Percentiles rank a stretch among this genome's conserved stretches.
Conservation (phyloP, 1,139 yeast genomes). For the Geotrichum restrictum region DNA sequence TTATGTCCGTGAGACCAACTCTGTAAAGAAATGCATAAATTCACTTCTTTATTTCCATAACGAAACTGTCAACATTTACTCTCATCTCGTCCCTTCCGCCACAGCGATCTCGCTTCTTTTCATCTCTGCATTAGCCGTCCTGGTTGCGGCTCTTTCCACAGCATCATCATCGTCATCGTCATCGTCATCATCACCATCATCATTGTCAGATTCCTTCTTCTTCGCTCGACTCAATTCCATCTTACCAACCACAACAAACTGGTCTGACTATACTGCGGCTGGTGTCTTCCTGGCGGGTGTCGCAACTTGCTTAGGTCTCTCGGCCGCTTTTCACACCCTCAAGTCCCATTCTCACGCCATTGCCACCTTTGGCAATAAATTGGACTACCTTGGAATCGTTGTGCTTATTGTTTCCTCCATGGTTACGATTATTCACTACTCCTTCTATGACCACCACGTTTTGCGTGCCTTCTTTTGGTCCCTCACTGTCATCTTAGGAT, state of each 20-base stretch:
- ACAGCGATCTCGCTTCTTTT: slow-evolving; percentile 18
- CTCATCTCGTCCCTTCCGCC: slow-evolving; percentile 63
- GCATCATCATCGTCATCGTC: not conserved
- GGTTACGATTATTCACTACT: slow-evolving; percentile 65
- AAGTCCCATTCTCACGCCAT: slow-evolving; percentile 69
- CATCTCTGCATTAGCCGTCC: not conserved
- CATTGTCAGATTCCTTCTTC: no score
- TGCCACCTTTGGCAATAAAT: slow-evolving; percentile 64
- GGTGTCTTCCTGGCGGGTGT: slow-evolving; percentile 51
- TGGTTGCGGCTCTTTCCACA: not conserved
- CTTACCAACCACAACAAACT: slow-evolving; percentile 41
- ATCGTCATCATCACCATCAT: no score
- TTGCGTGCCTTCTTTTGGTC: slow-evolving; percentile 46
- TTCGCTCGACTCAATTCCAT: no score
- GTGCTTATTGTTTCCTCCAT: slow-evolving; percentile 71
- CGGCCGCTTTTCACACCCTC: slow-evolving; percentile 72
- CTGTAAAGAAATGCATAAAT: slow-evolving; percentile 48
- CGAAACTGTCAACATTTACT: slow-evolving; percentile 75
- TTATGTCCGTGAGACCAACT: slow-evolving; percentile 67
- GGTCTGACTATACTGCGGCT: slow-evolving; percentile 45
- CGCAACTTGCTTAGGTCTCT: slow-evolving; percentile 59
- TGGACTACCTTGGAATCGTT: slow-evolving; percentile 85
- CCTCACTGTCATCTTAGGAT: slow-evolving; percentile 55
- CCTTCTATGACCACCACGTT: slow-evolving; percentile 51
- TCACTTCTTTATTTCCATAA: slow-evolving; percentile 73